Percentiles rank a stretch among this genome's conserved stretches.
Evolutionary conservation across 192 early-diverging fungal species (phyloP).

Genomic region (Backusella psychrophila): DNA sequence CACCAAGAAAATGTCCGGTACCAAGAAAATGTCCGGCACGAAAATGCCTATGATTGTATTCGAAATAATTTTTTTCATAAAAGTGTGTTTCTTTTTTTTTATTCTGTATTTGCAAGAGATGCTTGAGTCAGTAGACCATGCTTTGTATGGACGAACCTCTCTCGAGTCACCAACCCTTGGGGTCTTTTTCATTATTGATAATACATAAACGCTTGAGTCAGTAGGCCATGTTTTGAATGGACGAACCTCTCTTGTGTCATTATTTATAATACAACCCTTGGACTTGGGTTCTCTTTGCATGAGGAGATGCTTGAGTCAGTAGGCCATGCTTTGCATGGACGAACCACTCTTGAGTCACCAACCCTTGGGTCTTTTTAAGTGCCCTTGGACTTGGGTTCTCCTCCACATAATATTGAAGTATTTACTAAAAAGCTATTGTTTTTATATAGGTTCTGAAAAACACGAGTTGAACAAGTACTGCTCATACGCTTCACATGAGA

Average conservation of each 20-base stretch:
- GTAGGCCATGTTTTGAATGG: slow-evolving; percentile 7
- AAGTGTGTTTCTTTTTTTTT: background rate
- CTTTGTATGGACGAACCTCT: slow-evolving; percentile 11
- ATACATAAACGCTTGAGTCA: background rate
- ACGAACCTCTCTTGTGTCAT: slow-evolving; percentile 5
- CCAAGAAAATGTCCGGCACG: no score
- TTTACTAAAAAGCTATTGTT: slow-evolving; percentile 12
- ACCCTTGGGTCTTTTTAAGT: background rate
- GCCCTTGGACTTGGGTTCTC: slow-evolving; percentile 13
- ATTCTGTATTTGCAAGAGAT: slow-evolving; percentile 5
- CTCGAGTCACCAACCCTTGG: slow-evolving; percentile 7
- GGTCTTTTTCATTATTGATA: background rate
- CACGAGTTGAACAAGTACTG: background rate
- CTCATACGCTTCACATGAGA: no score
- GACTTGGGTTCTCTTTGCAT: slow-evolving; percentile 12
- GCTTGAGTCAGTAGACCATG: slow-evolving; percentile 14
- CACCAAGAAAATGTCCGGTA: no score
- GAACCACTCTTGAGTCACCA: slow-evolving; percentile 12
- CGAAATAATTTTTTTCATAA: no score
- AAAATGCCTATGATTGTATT: no score
- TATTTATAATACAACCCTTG: background rate
- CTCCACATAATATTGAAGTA: background rate
- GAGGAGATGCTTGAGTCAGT: slow-evolving; percentile 13
- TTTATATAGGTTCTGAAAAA: slow-evolving; percentile 6
- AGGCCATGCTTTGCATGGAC: background rate